A percentile compares a stretch with the other conserved stretches of the same genome.
These are phyloP conservation scores for Alternaria incomplexa DNA, from an alignment of 2,329 filamentous ascomycete species.

Conservation along the genomic window DNA sequence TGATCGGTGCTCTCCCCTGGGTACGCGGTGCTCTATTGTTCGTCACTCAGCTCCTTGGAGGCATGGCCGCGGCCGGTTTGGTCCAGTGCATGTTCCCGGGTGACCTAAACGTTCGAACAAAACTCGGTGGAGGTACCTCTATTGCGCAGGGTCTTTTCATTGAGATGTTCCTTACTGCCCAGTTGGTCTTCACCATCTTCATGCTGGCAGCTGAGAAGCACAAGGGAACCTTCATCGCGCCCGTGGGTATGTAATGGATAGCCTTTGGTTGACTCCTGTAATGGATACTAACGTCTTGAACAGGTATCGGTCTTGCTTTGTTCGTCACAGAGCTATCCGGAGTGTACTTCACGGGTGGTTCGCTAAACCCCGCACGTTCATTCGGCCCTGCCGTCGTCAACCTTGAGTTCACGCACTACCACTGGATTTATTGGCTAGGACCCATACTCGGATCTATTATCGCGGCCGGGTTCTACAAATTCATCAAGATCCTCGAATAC, in stretches of 20 bases:
- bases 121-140: conserved; percentile 16
- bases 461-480: conserved; percentile 55
- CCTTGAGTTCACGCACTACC: conserved; percentile 41
- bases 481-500: conserved; percentile 50
- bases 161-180: conserved; percentile 29
- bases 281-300: not conserved
- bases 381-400: conserved; percentile 52
- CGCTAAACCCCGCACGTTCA: conserved; percentile 53
- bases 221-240: conserved; percentile 63
- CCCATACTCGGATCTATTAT: conserved; percentile 50
- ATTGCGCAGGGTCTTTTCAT: conserved; percentile 29
- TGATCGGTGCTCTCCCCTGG: conserved; percentile 21
- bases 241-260: conserved; percentile 57
- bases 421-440: conserved; percentile 53
- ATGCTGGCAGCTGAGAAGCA: conserved; percentile 67
- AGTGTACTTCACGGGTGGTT: conserved; percentile 53
- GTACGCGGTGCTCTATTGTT: conserved; percentile 23
- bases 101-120: conserved; percentile 24
- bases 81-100: conserved; percentile 35
- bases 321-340: conserved; percentile 58
- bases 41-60: conserved; percentile 29
- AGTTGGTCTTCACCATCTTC: conserved; percentile 43
- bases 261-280: not conserved
- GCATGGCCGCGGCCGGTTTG: conserved; percentile 34
- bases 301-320: conserved; percentile 67